Conservation (phyloP, 495 filamentous ascomycete species). For the Aspergillus panamensis region DNA sequence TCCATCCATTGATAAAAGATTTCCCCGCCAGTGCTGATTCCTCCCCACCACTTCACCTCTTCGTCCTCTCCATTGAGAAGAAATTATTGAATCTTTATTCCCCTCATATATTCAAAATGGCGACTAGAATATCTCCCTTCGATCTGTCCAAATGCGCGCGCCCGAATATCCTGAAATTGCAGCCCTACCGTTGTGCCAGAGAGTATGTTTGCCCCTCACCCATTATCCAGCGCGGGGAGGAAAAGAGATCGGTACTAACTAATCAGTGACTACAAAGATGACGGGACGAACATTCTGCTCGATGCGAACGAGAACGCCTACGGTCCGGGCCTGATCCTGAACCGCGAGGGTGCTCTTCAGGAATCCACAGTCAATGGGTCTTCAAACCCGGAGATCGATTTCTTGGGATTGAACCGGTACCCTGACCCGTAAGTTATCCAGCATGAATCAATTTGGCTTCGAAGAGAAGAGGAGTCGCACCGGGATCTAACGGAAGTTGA, state of each 20-base stretch:
- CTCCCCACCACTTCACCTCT: conserved; percentile 6
- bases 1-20: background rate
- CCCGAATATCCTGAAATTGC: conserved; percentile 74
- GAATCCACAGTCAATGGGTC: conserved; percentile 32
- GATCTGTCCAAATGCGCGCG: conserved; percentile 77
- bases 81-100: conserved; percentile 1
- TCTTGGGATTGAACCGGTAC: conserved; percentile 83
- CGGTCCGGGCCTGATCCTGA: conserved; percentile 65
- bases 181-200: conserved; percentile 82
- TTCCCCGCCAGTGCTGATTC: conserved; percentile 7
- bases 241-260: conserved; percentile 27
- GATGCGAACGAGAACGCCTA: conserved; percentile 98
- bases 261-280: conserved; percentile 94
- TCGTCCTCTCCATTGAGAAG: conserved; percentile 2
- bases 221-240: background rate
- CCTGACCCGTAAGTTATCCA: conserved; percentile 71
- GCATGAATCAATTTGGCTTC: background rate
- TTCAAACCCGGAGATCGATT: conserved; percentile 55
- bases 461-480: background rate
- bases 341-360: conserved; percentile 43
- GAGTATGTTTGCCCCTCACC: conserved; percentile 54
- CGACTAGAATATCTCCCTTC: conserved; percentile 52
- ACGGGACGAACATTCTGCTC: conserved; percentile 92
- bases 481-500: background rate
- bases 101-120: conserved; percentile 32